Percentiles rank a stretch among this genome's conserved stretches.
Conservation (phyloP, 2,329 filamentous ascomycete species). For the Fusarium sp. region DNA sequence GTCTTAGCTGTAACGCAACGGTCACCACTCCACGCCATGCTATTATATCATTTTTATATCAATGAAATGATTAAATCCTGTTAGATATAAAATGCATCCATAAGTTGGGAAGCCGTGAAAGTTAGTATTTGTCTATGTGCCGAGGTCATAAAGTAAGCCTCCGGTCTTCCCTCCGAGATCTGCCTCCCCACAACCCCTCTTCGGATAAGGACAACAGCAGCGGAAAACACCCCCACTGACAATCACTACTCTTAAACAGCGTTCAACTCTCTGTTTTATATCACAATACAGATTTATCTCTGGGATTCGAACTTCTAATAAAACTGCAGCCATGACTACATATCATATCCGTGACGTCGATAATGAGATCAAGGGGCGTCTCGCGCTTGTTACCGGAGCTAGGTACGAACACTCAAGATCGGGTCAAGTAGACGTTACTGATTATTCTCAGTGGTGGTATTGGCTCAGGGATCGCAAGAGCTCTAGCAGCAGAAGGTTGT, state of each 20-base stretch:
- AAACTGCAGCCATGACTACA: neutral
- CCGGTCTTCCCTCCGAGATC: conserved; percentile 20
- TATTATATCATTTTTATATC: too few relatives aligned
- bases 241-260: neutral
- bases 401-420: neutral
- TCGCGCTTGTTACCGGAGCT: conserved; percentile 33
- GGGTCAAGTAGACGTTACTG: fast-evolving
- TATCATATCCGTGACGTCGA: conserved; percentile 26
- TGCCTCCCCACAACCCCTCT: conserved; percentile 24
- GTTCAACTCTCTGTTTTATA: neutral
- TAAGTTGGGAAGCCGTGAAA: too few relatives aligned
- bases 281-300: neutral
- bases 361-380: conserved; percentile 23
- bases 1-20: too few relatives aligned
- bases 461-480: conserved; percentile 23
- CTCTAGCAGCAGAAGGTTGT: conserved; percentile 25
- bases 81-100: too few relatives aligned
- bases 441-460: conserved; percentile 17
- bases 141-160: neutral
- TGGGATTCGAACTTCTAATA: fast-evolving
- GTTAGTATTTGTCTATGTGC: neutral
- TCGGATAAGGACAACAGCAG: conserved; percentile 13
- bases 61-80: too few relatives aligned
- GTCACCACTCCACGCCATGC: too few relatives aligned
- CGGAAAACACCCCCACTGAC: neutral